Evolutionary conservation across 345 rosid genomes (phyloP).

Genomic region (Citrus unshiu): DNA sequence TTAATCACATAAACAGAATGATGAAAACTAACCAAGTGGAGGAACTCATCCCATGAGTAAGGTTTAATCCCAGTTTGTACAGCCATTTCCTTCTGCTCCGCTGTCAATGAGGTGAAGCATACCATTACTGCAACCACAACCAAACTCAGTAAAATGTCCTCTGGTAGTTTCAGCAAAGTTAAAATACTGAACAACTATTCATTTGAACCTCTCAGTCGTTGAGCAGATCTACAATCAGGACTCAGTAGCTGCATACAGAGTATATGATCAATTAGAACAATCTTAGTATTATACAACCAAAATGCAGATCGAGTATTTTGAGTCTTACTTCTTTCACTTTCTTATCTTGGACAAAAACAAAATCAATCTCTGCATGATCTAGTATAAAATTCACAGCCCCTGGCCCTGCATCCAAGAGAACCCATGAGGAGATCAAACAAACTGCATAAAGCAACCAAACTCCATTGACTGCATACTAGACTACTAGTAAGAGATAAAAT

Average conservation of each 20-base stretch:
- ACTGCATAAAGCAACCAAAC: background rate
- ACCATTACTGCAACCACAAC: slow-evolving; percentile 59
- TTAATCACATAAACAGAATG: background rate
- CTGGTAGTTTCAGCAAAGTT: slow-evolving; percentile 10
- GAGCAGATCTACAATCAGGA: slow-evolving; percentile 49
- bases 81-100: slow-evolving; percentile 53
- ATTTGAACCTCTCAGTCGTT: slow-evolving; percentile 57
- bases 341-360: slow-evolving; percentile 78
- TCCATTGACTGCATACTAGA: background rate
- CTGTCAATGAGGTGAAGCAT: slow-evolving; percentile 58
- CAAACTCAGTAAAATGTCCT: slow-evolving; percentile 15
- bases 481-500: background rate
- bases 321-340: slow-evolving; percentile 63
- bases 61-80: slow-evolving; percentile 45
- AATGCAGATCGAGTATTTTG: background rate
- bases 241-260: slow-evolving; percentile 51
- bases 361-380: slow-evolving; percentile 82
- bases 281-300: background rate
- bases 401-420: slow-evolving; percentile 51
- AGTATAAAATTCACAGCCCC: slow-evolving; percentile 83
- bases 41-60: slow-evolving; percentile 80
- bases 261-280: slow-evolving; percentile 2
- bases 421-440: background rate
- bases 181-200: background rate
- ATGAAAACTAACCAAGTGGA: slow-evolving; percentile 49